Evolutionary conservation across 176 grass and related monocot species (phyloP), one percentile per base, ranked within the genome.

Genomic region (Oryza glaberrima): DNA sequence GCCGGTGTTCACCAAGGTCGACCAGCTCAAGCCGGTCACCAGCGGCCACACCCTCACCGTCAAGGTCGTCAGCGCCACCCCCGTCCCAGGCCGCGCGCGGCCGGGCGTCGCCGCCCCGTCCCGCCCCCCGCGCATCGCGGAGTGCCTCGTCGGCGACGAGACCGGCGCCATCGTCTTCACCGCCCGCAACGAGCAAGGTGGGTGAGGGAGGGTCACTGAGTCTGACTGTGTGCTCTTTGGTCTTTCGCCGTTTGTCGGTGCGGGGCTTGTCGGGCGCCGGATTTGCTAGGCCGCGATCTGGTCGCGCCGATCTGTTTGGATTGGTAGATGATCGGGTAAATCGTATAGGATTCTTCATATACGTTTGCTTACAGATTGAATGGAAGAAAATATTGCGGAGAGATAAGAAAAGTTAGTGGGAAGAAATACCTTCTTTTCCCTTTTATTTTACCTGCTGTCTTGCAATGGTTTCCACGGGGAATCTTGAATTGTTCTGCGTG

Each of bases 161-260:
- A 97, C 92, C 43, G 94, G 90, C 9, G 77, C 80, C 73, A 87
- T 94, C 84, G 86, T 97, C 46, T 97, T 97, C 86, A 94, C 94
- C 45, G 94, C 94, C 38, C 86, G 94, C 70, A 97, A 97, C 52
- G 94, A 97, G 23, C 94, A 97, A 91, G 95, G 95, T 96, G 68
- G 54, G 30, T 43, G 17, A 6, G 36, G 36, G 36, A 5, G 35
- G 36, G 36, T 38, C 36, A 58, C 54, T 58, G 6, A 9, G 30
- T 32, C 47, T 72, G 47, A 4, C 13, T 40, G 38, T 6, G 6
- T 5, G 6, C 38, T 5, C 7, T 23, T 16, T 4, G 23, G 23
- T 41, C 17, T 23, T 11, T 84, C 38, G 14, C 4, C 23, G 63
- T 74, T 32, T 32, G 64, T 36, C 49, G 60, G 76, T n/a, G 16